phyloP scores from a whole-genome alignment of 345 rosid species.

The Melastoma malabathricum region DNA sequence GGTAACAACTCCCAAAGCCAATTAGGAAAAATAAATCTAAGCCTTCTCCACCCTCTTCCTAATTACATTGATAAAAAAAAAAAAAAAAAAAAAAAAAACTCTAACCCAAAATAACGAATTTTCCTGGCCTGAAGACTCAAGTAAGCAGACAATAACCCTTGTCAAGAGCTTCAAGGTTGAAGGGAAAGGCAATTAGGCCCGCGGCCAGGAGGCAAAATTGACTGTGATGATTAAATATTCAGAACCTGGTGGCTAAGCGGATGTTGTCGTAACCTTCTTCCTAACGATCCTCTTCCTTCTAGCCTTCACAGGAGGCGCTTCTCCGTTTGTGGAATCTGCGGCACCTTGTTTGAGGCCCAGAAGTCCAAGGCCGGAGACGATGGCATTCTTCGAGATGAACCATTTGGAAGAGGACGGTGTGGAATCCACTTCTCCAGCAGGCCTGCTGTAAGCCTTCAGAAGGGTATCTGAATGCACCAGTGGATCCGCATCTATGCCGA shows the following conservation, averaged over 20 bases:
- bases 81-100: too few relatives aligned
- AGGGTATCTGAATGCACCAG: conserved; percentile 56
- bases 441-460: conserved; percentile 56
- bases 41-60: too few relatives aligned
- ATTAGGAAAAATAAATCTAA: too few relatives aligned
- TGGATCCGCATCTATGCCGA: conserved; percentile 83
- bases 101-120: not conserved
- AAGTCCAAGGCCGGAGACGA: conserved; percentile 66
- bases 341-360: conserved; percentile 64
- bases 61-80: too few relatives aligned
- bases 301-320: conserved; percentile 42
- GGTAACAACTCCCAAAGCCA: too few relatives aligned
- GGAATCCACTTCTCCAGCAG: conserved; percentile 22
- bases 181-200: not conserved
- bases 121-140: too few relatives aligned
- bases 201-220: conserved; percentile 16
- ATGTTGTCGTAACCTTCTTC: conserved; percentile 54
- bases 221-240: not conserved
- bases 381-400: conserved; percentile 72
- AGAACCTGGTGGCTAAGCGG: conserved; percentile 10
- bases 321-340: conserved; percentile 20
- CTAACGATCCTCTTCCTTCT: conserved; percentile 70
- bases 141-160: too few relatives aligned
- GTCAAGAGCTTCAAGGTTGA: too few relatives aligned
- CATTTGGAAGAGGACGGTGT: conserved; percentile 42